These are phyloP conservation scores for Corylus avellana DNA, from an alignment of 306 rosid species.

Conservation along the genomic window DNA sequence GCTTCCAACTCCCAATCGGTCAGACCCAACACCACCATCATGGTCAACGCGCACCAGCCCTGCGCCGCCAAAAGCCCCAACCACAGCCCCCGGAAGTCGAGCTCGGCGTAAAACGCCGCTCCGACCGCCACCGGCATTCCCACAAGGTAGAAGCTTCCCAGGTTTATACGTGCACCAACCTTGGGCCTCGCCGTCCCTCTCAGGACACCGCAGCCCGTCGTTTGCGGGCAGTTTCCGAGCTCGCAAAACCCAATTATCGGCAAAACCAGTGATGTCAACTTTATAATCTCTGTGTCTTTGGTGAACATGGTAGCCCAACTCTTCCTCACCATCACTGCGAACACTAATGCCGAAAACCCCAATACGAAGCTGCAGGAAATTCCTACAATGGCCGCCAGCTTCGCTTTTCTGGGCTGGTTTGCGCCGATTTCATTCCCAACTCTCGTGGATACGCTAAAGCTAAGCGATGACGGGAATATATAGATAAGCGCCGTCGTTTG, in stretches of 20 bases:
- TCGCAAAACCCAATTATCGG: slow-evolving; percentile 91
- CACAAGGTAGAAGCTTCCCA: slow-evolving; percentile 82
- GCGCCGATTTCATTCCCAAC: slow-evolving; percentile 88
- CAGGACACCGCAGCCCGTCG: slow-evolving; percentile 90
- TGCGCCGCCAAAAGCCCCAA: slow-evolving; percentile 90
- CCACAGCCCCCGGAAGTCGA: slow-evolving; percentile 89
- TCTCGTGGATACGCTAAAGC: slow-evolving; percentile 88
- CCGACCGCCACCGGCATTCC: slow-evolving; percentile 88
- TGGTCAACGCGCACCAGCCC: slow-evolving; percentile 73
- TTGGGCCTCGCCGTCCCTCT: slow-evolving; percentile 93
- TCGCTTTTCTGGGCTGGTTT: slow-evolving; percentile 60
- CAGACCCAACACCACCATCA: slow-evolving; percentile 64
- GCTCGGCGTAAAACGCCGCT: slow-evolving; percentile 55
- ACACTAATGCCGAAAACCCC: slow-evolving; percentile 60
- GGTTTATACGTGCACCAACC: slow-evolving; percentile 77
- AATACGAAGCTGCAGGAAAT: slow-evolving; percentile 60
- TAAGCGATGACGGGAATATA: slow-evolving; percentile 79
- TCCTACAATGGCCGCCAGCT: slow-evolving; percentile 70
- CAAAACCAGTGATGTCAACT: slow-evolving; percentile 67
- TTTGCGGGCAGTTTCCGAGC: slow-evolving; percentile 92
- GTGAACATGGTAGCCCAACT: slow-evolving; percentile 87
- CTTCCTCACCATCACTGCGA: slow-evolving; percentile 63
- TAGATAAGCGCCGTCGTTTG: slow-evolving; percentile 85
- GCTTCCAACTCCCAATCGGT: slow-evolving; percentile 89
- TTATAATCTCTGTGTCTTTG: slow-evolving; percentile 55